phyloP scores from a whole-genome alignment of 192 early-diverging fungal genomes.

The Umbelopsis ramanniana region DNA sequence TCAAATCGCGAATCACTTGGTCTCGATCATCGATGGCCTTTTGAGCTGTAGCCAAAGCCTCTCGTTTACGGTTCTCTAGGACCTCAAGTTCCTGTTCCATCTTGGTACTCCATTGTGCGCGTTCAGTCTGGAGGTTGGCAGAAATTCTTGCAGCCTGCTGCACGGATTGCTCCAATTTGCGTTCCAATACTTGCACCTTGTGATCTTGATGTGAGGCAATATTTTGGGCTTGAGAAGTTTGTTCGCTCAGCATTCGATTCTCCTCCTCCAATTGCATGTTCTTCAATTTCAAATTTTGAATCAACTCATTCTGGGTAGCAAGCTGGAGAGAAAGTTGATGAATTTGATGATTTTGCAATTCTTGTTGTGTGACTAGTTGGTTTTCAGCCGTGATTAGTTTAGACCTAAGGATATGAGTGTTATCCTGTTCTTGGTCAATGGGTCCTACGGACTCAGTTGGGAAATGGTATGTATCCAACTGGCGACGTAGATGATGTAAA shows the following conservation, averaged over 20 bases:
- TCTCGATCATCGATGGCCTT: constrained; percentile 12
- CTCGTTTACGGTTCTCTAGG: neutral
- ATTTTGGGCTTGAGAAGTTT: neutral
- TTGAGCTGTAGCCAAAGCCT: constrained; percentile 8
- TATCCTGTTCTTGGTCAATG: neutral
- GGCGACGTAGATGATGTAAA: neutral
- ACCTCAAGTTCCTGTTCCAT: neutral
- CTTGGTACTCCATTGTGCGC: constrained; percentile 9
- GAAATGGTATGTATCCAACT: neutral
- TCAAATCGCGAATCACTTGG: constrained; percentile 2
- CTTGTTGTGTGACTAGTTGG: neutral
- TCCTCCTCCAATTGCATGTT: constrained; percentile 1
- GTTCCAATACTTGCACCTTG: neutral
- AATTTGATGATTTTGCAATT: constrained; percentile 6
- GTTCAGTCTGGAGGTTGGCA: neutral
- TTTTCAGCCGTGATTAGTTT: constrained; percentile 1
- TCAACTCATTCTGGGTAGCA: neutral
- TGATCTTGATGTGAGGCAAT: neutral
- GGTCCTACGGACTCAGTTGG: neutral
- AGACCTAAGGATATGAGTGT: neutral
- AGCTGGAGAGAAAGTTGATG: constrained; percentile 12
- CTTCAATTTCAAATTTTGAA: neutral
- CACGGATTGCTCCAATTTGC: constrained; percentile 14
- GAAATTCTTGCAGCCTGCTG: constrained; percentile 13
- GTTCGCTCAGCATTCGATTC: neutral